Conservation (phyloP, 2,329 filamentous ascomycete genomes). For the Nothomitra cinnamomea region DNA sequence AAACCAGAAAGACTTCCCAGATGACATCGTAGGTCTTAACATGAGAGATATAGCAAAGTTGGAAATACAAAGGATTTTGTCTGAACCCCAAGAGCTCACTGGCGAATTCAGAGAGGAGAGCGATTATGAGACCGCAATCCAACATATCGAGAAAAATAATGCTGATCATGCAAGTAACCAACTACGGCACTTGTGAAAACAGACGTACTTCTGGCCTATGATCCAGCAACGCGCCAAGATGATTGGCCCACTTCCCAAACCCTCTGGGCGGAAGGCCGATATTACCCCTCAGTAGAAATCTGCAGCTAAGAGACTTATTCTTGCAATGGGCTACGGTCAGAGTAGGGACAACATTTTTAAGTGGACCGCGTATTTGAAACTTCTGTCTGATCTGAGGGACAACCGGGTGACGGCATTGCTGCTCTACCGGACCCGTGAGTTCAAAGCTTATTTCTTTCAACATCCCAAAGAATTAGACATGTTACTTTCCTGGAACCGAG, state of each 20-base stretch:
- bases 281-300: neutral
- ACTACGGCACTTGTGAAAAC: constrained; percentile 8
- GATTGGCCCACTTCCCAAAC: constrained; percentile 9
- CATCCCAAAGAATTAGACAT: neutral
- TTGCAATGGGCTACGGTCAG: neutral
- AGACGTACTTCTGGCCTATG: constrained; percentile 12
- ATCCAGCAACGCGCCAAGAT: constrained; percentile 11
- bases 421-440: neutral
- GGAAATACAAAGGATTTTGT: neutral
- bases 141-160: neutral
- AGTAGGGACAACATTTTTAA: neutral
- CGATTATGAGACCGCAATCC: neutral
- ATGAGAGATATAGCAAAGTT: neutral
- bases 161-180: neutral
- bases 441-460: neutral
- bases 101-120: neutral
- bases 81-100: neutral
- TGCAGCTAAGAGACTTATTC: neutral
- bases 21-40: neutral
- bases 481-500: neutral
- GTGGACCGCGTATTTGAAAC: neutral
- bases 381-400: neutral
- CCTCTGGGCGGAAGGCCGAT: neutral
- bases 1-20: neutral
- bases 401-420: neutral